These are phyloP conservation scores for Raphanus raphanistrum DNA, from an alignment of 345 rosid species.

Conservation along the genomic window DNA sequence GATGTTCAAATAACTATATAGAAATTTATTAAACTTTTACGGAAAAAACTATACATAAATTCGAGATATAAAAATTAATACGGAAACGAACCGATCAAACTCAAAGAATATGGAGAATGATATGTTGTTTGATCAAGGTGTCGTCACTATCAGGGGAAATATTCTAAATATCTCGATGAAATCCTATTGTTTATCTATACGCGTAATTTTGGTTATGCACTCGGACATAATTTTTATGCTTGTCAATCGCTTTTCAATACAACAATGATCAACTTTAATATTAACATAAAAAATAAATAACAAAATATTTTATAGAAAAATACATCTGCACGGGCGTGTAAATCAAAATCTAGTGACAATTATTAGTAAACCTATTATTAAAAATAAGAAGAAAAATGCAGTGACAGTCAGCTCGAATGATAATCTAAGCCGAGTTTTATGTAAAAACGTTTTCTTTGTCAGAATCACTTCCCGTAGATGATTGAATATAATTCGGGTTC, in stretches of 20 bases:
- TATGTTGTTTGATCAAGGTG: not conserved
- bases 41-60: not conserved
- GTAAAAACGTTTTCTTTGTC: not conserved
- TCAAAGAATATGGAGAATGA: not conserved
- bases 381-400: not conserved
- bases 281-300: too few species aligned
- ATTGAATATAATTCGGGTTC: not conserved
- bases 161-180: not conserved
- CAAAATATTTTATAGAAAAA: too few species aligned
- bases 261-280: too few species aligned
- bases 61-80: not conserved
- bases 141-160: not conserved
- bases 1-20: not conserved
- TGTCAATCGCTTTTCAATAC: constrained; percentile 19
- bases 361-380: not conserved
- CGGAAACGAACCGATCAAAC: not conserved
- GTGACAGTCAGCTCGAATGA: constrained; percentile 11
- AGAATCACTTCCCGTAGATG: not conserved
- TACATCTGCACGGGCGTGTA: too few species aligned
- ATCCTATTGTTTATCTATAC: not conserved
- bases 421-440: not conserved
- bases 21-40: too few species aligned
- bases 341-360: too few species aligned
- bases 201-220: constrained; percentile 1
- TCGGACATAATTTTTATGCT: not conserved